phyloP scores from a whole-genome alignment of 1,284 basidiomycete genomes.

The Ceratobasidium sp. region DNA sequence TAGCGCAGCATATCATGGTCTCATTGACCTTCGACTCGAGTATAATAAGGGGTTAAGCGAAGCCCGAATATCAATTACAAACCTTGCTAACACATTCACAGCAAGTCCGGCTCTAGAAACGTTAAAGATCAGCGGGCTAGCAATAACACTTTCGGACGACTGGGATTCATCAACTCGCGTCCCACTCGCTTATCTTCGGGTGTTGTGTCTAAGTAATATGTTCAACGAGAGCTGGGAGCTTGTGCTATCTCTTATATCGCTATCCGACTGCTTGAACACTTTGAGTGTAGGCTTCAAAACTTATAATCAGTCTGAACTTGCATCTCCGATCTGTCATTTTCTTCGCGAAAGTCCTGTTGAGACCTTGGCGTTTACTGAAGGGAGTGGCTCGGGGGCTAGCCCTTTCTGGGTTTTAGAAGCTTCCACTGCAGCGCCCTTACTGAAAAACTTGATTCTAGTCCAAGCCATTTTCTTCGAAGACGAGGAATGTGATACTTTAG shows the following conservation, averaged over 20 bases:
- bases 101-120: not conserved
- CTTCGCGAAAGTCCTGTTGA: not conserved
- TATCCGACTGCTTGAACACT: not conserved
- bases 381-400: not conserved
- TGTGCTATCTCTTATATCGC: not conserved
- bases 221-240: not conserved
- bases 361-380: not conserved
- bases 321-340: not conserved
- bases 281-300: not conserved
- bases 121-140: not conserved
- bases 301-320: not conserved
- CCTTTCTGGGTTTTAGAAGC: not conserved
- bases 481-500: not conserved
- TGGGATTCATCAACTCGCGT: not conserved
- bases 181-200: not conserved
- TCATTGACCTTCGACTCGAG: slow-evolving; percentile 14
- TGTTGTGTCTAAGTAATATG: not conserved
- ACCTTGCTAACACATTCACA: not conserved
- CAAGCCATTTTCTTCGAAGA: not conserved
- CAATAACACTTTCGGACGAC: not conserved
- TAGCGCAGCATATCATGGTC: slow-evolving; percentile 3
- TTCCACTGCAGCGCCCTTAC: not conserved
- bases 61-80: not conserved
- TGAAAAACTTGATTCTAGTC: not conserved
- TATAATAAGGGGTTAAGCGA: not conserved